Evolutionary conservation across 2,329 filamentous ascomycete species (phyloP).

Genomic region (Aspergillus flavus): DNA sequence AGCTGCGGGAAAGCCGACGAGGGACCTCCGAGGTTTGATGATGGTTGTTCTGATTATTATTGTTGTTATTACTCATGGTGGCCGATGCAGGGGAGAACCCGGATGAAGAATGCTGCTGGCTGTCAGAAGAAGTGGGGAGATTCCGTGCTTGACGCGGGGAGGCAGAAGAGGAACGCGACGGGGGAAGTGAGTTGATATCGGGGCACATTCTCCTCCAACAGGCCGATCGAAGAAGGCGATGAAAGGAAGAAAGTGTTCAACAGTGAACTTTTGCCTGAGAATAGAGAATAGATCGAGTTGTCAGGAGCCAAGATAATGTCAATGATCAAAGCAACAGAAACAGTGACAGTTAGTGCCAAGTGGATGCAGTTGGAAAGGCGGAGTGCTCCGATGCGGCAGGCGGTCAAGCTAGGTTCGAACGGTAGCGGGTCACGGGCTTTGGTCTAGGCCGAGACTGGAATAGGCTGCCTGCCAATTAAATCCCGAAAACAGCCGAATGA

Average conservation of each 20-base stretch:
- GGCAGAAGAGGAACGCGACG: conserved; percentile 52
- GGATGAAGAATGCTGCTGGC: conserved; percentile 43
- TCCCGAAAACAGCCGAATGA: background rate
- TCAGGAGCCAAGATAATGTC: background rate
- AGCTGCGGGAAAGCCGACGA: conserved; percentile 38
- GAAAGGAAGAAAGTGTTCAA: background rate
- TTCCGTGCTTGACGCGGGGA: conserved; percentile 40
- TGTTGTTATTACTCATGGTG: conserved; percentile 17
- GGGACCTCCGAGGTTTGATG: conserved; percentile 72
- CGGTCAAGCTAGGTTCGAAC: conserved; percentile 1
- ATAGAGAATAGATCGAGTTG: background rate
- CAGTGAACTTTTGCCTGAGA: background rate
- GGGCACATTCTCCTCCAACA: conserved; percentile 60
- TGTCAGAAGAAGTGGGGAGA: conserved; percentile 56
- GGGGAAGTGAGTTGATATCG: conserved; percentile 71
- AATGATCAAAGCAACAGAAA: background rate
- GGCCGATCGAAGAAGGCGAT: background rate
- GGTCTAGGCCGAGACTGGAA: background rate
- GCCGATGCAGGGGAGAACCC: conserved; percentile 12
- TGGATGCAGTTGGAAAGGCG: conserved; percentile 6
- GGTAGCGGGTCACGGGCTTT: background rate
- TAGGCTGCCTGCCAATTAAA: background rate
- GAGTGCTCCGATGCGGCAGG: conserved; percentile 2
- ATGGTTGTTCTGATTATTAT: conserved; percentile 59
- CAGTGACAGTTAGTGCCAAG: background rate